These are phyloP conservation scores for Globisporangium ultimum DNA, from an alignment of 352 stramenopile genomes.

Conservation along the genomic window DNA sequence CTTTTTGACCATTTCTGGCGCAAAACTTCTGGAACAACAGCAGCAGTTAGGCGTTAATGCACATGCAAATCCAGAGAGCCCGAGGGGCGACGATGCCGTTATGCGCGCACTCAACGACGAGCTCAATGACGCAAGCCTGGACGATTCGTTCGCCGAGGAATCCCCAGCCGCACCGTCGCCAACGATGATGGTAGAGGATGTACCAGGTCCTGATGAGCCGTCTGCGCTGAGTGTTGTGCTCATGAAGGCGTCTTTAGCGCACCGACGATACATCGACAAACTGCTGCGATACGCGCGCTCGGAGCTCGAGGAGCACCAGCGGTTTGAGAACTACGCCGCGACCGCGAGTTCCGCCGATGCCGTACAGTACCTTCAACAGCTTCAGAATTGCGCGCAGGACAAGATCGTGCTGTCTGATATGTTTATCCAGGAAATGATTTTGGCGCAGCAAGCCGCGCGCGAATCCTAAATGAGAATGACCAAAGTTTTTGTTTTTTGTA, in stretches of 20 bases:
- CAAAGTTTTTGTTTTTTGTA: no score
- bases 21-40: constrained; percentile 50
- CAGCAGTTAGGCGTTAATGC: constrained; percentile 17
- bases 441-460: constrained; percentile 70
- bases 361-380: constrained; percentile 83
- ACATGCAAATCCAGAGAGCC: constrained; percentile 14
- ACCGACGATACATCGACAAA: constrained; percentile 70
- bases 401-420: constrained; percentile 84
- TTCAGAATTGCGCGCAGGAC: constrained; percentile 83
- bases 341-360: constrained; percentile 79
- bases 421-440: constrained; percentile 85
- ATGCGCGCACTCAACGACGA: constrained; percentile 22
- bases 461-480: constrained; percentile 46
- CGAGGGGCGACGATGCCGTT: constrained; percentile 27
- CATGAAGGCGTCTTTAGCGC: constrained; percentile 47
- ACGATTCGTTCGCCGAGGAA: constrained; percentile 9
- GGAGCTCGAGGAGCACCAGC: constrained; percentile 74
- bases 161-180: constrained; percentile 22
- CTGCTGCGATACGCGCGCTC: constrained; percentile 61
- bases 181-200: constrained; percentile 4
- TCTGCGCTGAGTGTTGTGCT: constrained; percentile 68
- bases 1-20: constrained; percentile 58
- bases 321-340: constrained; percentile 69
- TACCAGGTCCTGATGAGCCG: constrained; percentile 19
- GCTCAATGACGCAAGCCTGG: constrained; percentile 13